A percentile compares a stretch with the other conserved stretches of the same genome.
Evolutionary conservation across 169 alveolate genomes (phyloP).

Genomic region (Cyclospora cayetanensis): DNA sequence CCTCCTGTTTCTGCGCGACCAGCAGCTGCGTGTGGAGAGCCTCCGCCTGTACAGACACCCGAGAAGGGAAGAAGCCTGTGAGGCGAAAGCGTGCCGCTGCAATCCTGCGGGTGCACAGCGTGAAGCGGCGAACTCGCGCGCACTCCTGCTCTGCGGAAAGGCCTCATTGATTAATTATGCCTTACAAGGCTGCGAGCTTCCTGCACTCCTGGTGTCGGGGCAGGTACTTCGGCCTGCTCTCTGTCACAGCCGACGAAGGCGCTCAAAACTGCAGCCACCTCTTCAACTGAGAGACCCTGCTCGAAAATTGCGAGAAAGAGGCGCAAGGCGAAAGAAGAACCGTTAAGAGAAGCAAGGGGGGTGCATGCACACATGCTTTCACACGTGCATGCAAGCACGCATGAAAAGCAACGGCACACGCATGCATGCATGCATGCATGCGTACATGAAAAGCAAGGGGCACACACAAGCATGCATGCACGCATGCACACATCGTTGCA

Average conservation of each 20-base stretch:
- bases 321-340: not conserved
- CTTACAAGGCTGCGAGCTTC: conserved; percentile 9
- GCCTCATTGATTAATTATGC: no score
- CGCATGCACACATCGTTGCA: no score
- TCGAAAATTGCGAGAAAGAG: not conserved
- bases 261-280: conserved; percentile 47
- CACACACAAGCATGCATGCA: no score
- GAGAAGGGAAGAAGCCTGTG: not conserved
- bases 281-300: not conserved
- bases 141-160: no score
- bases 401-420: no score
- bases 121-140: no score
- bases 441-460: no score
- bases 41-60: conserved; percentile 32
- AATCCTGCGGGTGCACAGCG: no score
- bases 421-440: no score
- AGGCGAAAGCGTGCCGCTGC: not conserved
- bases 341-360: not conserved
- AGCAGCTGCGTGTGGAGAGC: not conserved
- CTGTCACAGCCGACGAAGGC: conserved; percentile 56
- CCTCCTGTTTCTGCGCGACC: conserved; percentile 12
- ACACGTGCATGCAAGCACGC: no score
- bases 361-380: no score
- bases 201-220: conserved; percentile 49
- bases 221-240: not conserved